Percentiles rank a stretch among this genome's conserved stretches.
These are phyloP conservation scores for Antrodiella citrinella DNA, from an alignment of 768 basidiomycete genomes.

Conservation along the genomic window DNA sequence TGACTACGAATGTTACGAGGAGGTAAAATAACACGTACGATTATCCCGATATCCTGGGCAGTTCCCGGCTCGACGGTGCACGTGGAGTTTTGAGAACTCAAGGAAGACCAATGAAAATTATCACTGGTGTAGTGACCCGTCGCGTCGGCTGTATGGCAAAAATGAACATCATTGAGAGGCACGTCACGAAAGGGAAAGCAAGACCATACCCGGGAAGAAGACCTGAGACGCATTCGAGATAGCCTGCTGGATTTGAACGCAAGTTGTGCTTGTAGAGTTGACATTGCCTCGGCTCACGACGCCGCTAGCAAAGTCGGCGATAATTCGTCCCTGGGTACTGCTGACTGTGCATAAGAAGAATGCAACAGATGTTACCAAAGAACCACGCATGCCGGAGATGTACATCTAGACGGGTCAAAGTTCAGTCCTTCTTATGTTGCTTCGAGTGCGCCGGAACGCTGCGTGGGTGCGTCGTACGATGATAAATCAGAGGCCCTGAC, in stretches of 20 bases:
- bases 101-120: conserved; percentile 43
- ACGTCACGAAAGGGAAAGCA: background rate
- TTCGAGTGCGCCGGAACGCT: no score
- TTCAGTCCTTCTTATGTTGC: no score
- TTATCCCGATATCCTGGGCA: conserved; percentile 38
- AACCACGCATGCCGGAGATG: no score
- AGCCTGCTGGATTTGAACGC: conserved; percentile 27
- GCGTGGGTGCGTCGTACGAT: no score
- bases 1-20: background rate
- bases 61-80: conserved; percentile 56
- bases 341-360: no score
- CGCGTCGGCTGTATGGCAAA: background rate
- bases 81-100: conserved; percentile 34
- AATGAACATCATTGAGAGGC: background rate
- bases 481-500: no score
- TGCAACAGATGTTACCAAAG: no score
- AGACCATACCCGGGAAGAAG: conserved; percentile 30
- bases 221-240: conserved; percentile 40
- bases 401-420: no score
- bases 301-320: no score
- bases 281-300: no score
- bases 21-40: conserved; percentile 29
- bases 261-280: conserved; percentile 13
- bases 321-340: no score
- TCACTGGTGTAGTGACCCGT: conserved; percentile 30